Evolutionary conservation across 805 yeast genomes (phyloP).

Genomic region (Schwanniomyces occidentalis): DNA sequence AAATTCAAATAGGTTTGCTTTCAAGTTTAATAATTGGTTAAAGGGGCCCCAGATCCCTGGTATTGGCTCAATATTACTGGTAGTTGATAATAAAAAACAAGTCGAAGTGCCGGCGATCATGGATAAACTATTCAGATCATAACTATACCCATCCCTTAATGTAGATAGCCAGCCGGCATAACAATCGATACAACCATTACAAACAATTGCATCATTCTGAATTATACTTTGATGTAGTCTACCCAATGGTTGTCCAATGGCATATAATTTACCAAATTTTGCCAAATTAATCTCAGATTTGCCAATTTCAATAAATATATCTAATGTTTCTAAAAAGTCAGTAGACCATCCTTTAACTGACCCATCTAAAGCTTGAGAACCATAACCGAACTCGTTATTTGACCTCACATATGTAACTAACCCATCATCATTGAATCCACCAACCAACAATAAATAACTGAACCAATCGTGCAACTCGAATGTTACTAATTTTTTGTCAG

Average conservation of each 20-base stretch:
- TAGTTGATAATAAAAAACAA: conserved; percentile 43
- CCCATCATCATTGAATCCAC: conserved; percentile 21
- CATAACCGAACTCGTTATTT: conserved; percentile 2
- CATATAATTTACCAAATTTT: conserved; percentile 7
- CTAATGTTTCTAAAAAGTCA: conserved; percentile 20
- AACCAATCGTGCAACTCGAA: conserved; percentile 57
- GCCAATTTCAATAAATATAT: conserved; percentile 29
- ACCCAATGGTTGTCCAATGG: conserved; percentile 23
- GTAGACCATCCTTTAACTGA: conserved; percentile 55
- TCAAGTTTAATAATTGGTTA: conserved; percentile 28
- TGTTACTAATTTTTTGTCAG: conserved; percentile 26
- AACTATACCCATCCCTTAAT: conserved; percentile 17
- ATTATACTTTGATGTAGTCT: not conserved
- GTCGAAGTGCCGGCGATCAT: conserved; percentile 67
- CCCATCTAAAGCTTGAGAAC: conserved; percentile 50
- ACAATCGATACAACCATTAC: conserved; percentile 59
- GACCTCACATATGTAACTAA: conserved; percentile 7
- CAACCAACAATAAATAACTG: conserved; percentile 26
- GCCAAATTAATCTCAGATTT: conserved; percentile 18
- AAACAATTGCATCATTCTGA: conserved; percentile 16
- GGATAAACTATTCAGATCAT: conserved; percentile 23
- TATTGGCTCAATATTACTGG: conserved; percentile 9
- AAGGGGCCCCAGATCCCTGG: conserved; percentile 68
- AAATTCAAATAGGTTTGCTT: conserved; percentile 44
- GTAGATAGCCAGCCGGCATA: conserved; percentile 55